Evolutionary conservation across 2,329 filamentous ascomycete species (phyloP).

Genomic region (Epichloe festucae): DNA sequence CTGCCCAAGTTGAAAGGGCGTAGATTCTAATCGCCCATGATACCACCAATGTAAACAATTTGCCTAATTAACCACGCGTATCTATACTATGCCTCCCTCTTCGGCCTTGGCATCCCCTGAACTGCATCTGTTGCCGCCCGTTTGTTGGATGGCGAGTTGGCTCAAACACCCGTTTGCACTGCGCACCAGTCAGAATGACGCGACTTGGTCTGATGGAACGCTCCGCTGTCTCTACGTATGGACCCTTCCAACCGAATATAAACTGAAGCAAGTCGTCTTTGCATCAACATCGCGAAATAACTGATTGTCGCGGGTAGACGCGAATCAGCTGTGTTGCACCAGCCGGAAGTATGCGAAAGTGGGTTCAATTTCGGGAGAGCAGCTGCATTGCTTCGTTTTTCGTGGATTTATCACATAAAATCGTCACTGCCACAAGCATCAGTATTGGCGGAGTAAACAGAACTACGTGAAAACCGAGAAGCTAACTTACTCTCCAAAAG

Average conservation of each 20-base stretch:
- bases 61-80: background rate
- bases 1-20: background rate
- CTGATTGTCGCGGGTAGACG: background rate
- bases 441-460: background rate
- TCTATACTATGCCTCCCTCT: background rate
- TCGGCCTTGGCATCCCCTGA: background rate
- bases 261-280: background rate
- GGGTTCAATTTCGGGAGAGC: background rate
- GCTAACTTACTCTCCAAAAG: slow-evolving; percentile 65
- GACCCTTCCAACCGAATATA: background rate
- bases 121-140: background rate
- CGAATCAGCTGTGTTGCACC: background rate
- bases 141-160: background rate
- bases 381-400: background rate
- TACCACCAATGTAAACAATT: background rate
- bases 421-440: slow-evolving; percentile 39
- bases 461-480: too few relatives aligned
- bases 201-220: background rate
- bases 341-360: background rate
- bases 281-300: background rate
- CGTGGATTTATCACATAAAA: slow-evolving; percentile 48
- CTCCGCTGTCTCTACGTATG: background rate
- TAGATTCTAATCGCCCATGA: background rate
- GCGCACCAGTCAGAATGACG: background rate
- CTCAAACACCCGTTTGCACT: background rate